Percentiles rank a stretch among this genome's conserved stretches.
Conservation (phyloP, 2,329 filamentous ascomycete species). For the Xylariaceae sp. region DNA sequence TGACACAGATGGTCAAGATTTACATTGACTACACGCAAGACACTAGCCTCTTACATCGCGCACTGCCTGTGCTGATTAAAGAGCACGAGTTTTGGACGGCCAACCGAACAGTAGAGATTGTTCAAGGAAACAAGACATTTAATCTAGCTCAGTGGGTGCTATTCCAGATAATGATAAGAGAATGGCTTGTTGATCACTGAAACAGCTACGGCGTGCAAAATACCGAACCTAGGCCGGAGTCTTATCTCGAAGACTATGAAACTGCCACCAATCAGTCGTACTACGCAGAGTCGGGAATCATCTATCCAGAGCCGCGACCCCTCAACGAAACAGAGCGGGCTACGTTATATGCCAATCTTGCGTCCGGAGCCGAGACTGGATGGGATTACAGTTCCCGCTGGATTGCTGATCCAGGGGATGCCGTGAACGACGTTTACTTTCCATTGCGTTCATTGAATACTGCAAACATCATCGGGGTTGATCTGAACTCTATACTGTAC, state of each 20-base stretch:
- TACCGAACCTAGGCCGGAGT: slow-evolving; percentile 63
- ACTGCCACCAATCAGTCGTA: slow-evolving; percentile 64
- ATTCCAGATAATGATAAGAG: background rate
- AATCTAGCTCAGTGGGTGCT: slow-evolving; percentile 48
- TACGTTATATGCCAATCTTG: slow-evolving; percentile 56
- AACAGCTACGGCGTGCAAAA: slow-evolving; percentile 55
- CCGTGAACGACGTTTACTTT: slow-evolving; percentile 57
- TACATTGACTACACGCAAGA: slow-evolving; percentile 65
- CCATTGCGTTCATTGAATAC: slow-evolving; percentile 61
- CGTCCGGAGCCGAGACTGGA: slow-evolving; percentile 61
- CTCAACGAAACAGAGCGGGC: slow-evolving; percentile 51
- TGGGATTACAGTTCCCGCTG: slow-evolving; percentile 61
- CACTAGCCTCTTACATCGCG: slow-evolving; percentile 53
- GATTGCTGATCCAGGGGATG: slow-evolving; percentile 53
- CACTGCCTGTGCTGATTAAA: slow-evolving; percentile 57
- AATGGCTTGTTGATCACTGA: background rate
- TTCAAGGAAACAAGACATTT: slow-evolving; percentile 42
- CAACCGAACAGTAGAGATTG: slow-evolving; percentile 55
- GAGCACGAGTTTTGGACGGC: slow-evolving; percentile 60
- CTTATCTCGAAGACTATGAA: slow-evolving; percentile 60
- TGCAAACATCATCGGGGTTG: slow-evolving; percentile 55
- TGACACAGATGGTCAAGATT: slow-evolving; percentile 61
- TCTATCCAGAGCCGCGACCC: slow-evolving; percentile 47
- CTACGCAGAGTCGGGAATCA: slow-evolving; percentile 52
- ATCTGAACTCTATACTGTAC: slow-evolving; percentile 66